Evolutionary conservation across 345 rosid species (phyloP), one percentile per base, ranked within the genome.

Genomic region (Citrus unshiu): DNA sequence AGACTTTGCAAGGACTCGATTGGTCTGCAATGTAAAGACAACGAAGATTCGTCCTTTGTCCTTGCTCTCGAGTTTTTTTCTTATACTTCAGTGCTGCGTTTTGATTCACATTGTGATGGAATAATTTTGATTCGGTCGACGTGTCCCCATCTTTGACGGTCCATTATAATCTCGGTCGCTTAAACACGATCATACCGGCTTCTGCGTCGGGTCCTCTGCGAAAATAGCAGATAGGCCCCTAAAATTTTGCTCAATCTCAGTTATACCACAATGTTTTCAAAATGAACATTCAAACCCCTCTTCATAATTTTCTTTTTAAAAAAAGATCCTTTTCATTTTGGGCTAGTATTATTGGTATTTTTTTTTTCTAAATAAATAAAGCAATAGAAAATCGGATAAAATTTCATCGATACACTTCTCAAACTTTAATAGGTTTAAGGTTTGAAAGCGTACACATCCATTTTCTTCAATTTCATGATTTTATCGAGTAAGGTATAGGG

Each of bases 1-100:
- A 60, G 73, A 63, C 62, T 70, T 39, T 24, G 62, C 27, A 54
- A 79, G 29, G 80, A 74, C 73, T 76, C 67, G 19, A 35, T 16
- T 18, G 58, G 24, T 1, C 56, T 19, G 24, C 7, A 63, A 30
- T 18, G 6, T 9, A 18, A 46, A 16, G 37, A 34, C 57, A 40
- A 24, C 9, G n/a, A 37, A 51, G 59, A 49, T 18, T 29, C 73
- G 39, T 8, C 13, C 6, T 70, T 27, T 25, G 60, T 8, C 13
- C n/a, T 49, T 9, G 4, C 19, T 51, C 40, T 10, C 22, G 65
- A 59, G 74, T 56, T 34, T 22, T 37, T 62, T 37, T 62, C 25
- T 2, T 58, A n/a, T 24, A 24, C 75, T 69, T 0, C 9, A 3
- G 3, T 43, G 49, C 49, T 32, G 29, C 34, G 35, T 34, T n/a